Base-by-base conservation (phyloP, 164 flowering plant genomes). In the Cinnamomum chago region DNA sequence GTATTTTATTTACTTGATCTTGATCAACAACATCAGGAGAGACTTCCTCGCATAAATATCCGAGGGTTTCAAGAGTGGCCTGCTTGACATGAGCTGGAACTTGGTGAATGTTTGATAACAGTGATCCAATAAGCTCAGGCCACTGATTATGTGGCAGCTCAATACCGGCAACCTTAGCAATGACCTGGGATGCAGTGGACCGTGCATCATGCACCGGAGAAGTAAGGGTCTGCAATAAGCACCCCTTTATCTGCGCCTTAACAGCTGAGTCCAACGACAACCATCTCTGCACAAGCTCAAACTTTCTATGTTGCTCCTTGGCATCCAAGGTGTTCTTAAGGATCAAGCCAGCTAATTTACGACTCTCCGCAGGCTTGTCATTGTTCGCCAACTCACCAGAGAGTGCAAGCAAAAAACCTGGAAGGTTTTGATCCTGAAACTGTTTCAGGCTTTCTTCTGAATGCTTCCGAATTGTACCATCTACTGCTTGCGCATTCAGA, bases 241-340 rank as follows among this genome's bases (percentile, higher is more conserved):
- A 81, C 2, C 75, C 35, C 55, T 85, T 86, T 27, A 88, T 83
- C 77, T 86, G 88, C 27, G 84, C 50, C 77, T 86, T 88, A 50
- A 78, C 79, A 51, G 77, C 25, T 2, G 71, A 10, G 58, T 88
- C 89, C 79, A 86, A 66, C 5, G 89, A 73, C 75, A 88, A 67
- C 91, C 91, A 88, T 80, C 88, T 81, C 50, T 86, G 88, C 23
- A 85, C 87, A 62, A 85, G 85, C 78, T 88, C 91, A 80, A 78
- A 76, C 76, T 88, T 88, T 55, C 85, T 82, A 28, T 82, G 83
- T 55, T 84, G 90, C 33, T 88, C 91, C 72, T 86, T 88, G 22
- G 91, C 91, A 83, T 88, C 91, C 83, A 88, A 77, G 2, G 89
- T 84, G 74, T 88, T 86, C 79, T 88, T 88, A 25, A 88, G 85